Base-by-base conservation (phyloP, 1,284 basidiomycete species). In the Schizophyllum commune region DNA sequence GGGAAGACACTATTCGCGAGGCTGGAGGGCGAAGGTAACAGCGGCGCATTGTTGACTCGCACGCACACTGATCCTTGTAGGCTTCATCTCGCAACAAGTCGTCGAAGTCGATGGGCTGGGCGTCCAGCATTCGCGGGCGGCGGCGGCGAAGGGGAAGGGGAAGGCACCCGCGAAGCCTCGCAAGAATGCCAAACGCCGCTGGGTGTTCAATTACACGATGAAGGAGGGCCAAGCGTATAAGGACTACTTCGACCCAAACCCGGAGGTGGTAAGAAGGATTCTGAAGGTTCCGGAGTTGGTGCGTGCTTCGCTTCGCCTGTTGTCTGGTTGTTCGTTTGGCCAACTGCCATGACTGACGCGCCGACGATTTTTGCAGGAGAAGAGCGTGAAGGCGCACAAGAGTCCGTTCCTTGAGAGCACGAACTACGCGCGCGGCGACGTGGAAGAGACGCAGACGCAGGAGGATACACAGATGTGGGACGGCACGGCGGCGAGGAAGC, bases 231-330 rank as follows among this genome's bases (percentile, higher is more conserved):
- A 74, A 55, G 75, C 71, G 57, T 91, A 89, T 68, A 67, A 72
- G 33, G 82, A 89, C 65, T 89, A 91, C 68, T 92, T 92, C 73
- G 77, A 82, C 59, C 83, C 87, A 17, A 77, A 81, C 63, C 75
- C 75, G 15, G 75, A 79, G 27, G 78, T 83, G 20, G 88, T 90
- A 73, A 82, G 76, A 66, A 77, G 75, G 51, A 69, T 89, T 60
- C 71, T 91, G 39, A 83, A 81, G 32, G 66, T 91, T 34, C 73
- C 80, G 33, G 77, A 84, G 66, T 69, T 81, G 76, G 88, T 88
- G 54, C 51, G 80, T 74, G 21, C 34, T 59, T 47, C 56, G 55
- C 22, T 59, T 47, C 9, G 11, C 20, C 53, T 15, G 9, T 3
- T 11, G 19, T 19, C 9, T 20, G 3, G 27, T 2, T 19, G 9